These are phyloP conservation scores for Eucalyptus pauciflora DNA, from an alignment of 345 rosid species.

Conservation along the genomic window DNA sequence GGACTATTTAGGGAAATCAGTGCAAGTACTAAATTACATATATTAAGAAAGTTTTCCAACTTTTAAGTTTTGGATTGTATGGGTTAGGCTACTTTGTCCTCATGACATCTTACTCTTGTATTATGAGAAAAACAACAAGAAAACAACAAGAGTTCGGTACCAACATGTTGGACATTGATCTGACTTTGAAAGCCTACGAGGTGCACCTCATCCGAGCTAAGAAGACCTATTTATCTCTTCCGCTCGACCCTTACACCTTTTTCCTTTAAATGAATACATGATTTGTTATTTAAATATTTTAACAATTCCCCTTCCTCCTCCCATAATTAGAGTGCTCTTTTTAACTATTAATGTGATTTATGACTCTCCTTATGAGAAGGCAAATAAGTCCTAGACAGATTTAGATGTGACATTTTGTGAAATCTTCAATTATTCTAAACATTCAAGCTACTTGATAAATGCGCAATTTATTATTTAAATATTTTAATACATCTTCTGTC, in stretches of 20 bases:
- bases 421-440: too few relatives aligned
- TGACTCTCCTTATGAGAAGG: too few relatives aligned
- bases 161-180: background rate
- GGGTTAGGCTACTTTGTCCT: background rate
- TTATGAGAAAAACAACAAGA: background rate
- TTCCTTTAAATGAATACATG: fast-evolving
- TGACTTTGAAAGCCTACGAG: background rate
- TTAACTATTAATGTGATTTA: too few relatives aligned
- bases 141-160: background rate
- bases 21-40: background rate
- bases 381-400: too few relatives aligned
- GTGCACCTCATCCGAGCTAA: background rate
- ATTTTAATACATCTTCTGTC: fast-evolving
- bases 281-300: too few relatives aligned
- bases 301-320: too few relatives aligned
- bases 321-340: too few relatives aligned
- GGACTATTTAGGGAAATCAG: background rate
- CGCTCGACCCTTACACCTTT: fast-evolving
- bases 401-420: too few relatives aligned
- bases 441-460: too few relatives aligned
- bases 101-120: background rate
- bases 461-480: too few relatives aligned
- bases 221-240: background rate
- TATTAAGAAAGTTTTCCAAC: background rate
- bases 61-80: background rate